Evolutionary conservation across 108 stramenopile genomes (phyloP), one percentile per base, ranked within the genome.

Genomic region (Nitzschia palea): DNA sequence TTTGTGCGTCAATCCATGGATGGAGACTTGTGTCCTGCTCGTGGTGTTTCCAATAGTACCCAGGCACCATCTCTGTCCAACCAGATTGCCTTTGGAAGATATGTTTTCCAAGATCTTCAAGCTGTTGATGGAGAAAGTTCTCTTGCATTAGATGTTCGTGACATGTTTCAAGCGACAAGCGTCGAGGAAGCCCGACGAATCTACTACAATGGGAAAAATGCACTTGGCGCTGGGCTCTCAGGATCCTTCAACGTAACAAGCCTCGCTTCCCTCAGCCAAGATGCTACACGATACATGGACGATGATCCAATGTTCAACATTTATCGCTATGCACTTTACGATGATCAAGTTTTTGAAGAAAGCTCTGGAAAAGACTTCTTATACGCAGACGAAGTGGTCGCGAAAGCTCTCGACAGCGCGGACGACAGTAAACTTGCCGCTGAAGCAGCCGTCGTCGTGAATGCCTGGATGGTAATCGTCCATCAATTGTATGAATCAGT

Each of bases 261-360:
- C 22, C 59, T 80, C 34, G 18, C 32, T 5, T 44, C 56, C 17
- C 25, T 80, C 20, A 80, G 79, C 44, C 47, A 53, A 17, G 9
- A 40, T 18, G 66, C 71, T 3, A 23, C 42, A 6, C 17, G 2
- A 12, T 31, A 44, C 55, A 80, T 80, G 79, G 12, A 15, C 6
- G 37, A 80, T 14, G 84, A 93, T 60, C 85, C 83, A 3, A 67
- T 86, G 33, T 93, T 80, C 81, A 93, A 82, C 47, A 56, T 86
- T 60, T 93, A 72, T 59, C 55, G 77, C 26, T 80, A 73, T 48
- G 91, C 88, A 3, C 76, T 93, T 3, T 76, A 80, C 10, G 83
- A 87, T 35, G 84, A 88, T 37, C 76, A 74, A 22, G 74, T 71
- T 23, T 67, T 82, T 17, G 71, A 76, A 28, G 45, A 3, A 8